These are phyloP conservation scores for Penicillium bialowiezense DNA, from an alignment of 495 filamentous ascomycete species.

Conservation along the genomic window DNA sequence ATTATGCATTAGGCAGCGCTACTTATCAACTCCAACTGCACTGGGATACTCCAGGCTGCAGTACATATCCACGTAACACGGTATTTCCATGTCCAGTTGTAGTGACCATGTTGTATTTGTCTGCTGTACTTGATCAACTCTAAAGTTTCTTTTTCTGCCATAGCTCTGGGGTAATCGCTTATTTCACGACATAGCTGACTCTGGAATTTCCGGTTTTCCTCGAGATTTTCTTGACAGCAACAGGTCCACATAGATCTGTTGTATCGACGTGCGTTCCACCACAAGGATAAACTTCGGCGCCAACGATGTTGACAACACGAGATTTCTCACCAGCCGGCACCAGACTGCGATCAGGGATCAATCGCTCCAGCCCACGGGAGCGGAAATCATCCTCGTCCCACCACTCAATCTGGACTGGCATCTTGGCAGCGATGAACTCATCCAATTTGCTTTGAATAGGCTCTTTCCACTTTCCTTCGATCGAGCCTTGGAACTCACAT, in stretches of 20 bases:
- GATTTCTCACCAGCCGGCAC: constrained; percentile 48
- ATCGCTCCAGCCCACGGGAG: constrained; percentile 33
- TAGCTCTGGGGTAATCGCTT: neutral
- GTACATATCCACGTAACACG: too few relatives aligned
- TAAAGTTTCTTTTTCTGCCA: too few relatives aligned
- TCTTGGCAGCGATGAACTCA: constrained; percentile 44
- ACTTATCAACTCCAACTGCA: too few relatives aligned
- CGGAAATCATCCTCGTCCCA: constrained; percentile 55
- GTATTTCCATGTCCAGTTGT: too few relatives aligned
- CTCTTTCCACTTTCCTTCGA: constrained; percentile 57
- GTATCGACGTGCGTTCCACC: constrained; percentile 62
- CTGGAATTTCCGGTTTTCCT: constrained; percentile 54
- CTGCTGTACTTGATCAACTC: too few relatives aligned
- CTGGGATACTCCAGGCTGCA: too few relatives aligned
- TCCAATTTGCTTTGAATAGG: constrained; percentile 53
- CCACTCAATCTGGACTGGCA: constrained; percentile 58
- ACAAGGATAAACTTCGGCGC: constrained; percentile 59
- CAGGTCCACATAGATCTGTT: constrained; percentile 50
- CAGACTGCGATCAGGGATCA: constrained; percentile 46
- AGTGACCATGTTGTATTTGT: too few relatives aligned
- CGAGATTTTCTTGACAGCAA: constrained; percentile 58
- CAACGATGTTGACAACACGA: constrained; percentile 54
- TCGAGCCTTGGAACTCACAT: constrained; percentile 58
- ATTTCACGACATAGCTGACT: constrained; percentile 49
- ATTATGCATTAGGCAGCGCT: neutral